Conservation (phyloP, 2,329 filamentous ascomycete species). For the Diaporthe batatas region DNA sequence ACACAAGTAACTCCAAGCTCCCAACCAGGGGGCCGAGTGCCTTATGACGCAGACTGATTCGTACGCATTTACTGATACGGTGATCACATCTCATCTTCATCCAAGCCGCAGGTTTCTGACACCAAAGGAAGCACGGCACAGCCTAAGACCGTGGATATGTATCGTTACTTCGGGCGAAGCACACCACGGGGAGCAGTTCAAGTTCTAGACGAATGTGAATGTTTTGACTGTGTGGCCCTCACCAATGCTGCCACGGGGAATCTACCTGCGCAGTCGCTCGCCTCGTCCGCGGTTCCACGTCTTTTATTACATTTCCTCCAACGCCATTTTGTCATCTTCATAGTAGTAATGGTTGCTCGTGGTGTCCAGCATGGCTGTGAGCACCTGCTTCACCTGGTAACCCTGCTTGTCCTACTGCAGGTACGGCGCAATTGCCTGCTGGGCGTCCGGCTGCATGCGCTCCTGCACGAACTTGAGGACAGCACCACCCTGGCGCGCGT, state of each 20-base stretch:
- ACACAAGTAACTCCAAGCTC: too few species aligned
- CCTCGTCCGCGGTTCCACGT: slow-evolving; percentile 19
- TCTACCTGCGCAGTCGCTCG: slow-evolving; percentile 29
- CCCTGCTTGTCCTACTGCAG: slow-evolving; percentile 53
- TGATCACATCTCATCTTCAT: too few species aligned
- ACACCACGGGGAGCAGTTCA: too few species aligned
- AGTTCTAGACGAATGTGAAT: too few species aligned
- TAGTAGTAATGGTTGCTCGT: neutral
- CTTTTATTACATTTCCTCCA: slow-evolving; percentile 25
- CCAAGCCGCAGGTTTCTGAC: too few species aligned
- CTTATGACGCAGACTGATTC: too few species aligned
- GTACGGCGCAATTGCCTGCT: slow-evolving; percentile 65
- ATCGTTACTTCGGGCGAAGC: too few species aligned
- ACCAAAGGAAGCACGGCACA: too few species aligned
- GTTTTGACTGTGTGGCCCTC: neutral
- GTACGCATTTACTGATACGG: too few species aligned
- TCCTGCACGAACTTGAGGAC: slow-evolving; percentile 79
- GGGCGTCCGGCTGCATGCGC: slow-evolving; percentile 74
- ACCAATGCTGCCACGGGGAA: slow-evolving; percentile 24
- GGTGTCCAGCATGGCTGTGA: neutral
- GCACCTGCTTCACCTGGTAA: neutral
- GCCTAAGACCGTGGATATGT: too few species aligned
- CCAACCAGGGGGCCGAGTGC: too few species aligned
- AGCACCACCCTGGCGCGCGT: slow-evolving; percentile 78
- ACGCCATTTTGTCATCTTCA: slow-evolving; percentile 7